Base-by-base conservation (phyloP, 768 basidiomycete genomes). In the Clavulina sp. region DNA sequence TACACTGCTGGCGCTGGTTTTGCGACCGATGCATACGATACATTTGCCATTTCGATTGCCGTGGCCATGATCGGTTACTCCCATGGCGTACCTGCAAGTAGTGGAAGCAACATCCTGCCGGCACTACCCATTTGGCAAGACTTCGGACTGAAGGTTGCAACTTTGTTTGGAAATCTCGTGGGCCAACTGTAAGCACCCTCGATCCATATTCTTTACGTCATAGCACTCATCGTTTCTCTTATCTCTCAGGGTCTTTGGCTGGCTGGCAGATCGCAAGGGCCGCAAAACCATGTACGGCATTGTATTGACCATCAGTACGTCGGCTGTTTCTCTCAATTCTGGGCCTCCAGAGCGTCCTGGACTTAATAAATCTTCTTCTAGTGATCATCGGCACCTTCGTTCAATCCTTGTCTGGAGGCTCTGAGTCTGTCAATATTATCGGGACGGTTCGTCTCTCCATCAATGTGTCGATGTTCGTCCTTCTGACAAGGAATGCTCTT, bases 41-140 rank as follows among this genome's bases (percentile, higher is more conserved):
- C 91, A 54, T 95, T 91, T 60, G 83, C 85, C 4, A 92, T 92
- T 67, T 86, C 80, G 64, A 84, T 92, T 41, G 86, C 77, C 0
- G 76, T 82, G 0, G 70, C 70, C 0, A 91, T 92, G 85, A 91
- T 60, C 31, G 31, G 28, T 13, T 33, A 49, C 28, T 59, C 60
- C 47, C 47, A 62, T 30, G 62, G 57, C 54, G 65, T 66, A 53
- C 53, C 66, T n/a, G n/a, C n/a, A n/a, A n/a, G n/a, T n/a, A n/a
- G n/a, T n/a, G n/a, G n/a, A n/a, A n/a, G n/a, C n/a, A n/a, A n/a
- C n/a, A n/a, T n/a, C n/a, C n/a, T n/a, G n/a, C n/a, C n/a, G n/a
- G n/a, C n/a, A 57, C 66, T 81, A 43, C 73, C 68, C 53, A 49
- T 69, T 48, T 74, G 82, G 60, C 83, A 88, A 62, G 73, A 79